Evolutionary conservation across 2,329 filamentous ascomycete species (phyloP).

Genomic region (Fusarium buxicola): DNA sequence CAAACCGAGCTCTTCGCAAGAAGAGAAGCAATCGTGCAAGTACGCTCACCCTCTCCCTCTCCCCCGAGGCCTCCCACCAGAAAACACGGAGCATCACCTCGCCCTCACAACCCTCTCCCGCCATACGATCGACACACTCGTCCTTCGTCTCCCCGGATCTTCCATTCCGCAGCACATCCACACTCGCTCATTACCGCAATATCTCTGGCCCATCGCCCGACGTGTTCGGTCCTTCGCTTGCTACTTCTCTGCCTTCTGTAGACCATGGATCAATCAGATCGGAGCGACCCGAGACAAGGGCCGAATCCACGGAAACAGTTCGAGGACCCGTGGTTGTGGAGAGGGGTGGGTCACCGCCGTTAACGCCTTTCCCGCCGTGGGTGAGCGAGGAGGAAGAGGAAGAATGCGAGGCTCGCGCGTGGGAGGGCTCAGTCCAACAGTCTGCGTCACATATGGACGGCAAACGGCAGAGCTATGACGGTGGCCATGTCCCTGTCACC

Average conservation of each 20-base stretch:
- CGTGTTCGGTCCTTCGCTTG: conserved; percentile 8
- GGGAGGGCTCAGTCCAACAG: conserved; percentile 15
- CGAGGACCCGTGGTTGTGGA: conserved; percentile 25
- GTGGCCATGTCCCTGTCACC: conserved; percentile 6
- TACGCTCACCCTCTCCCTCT: conserved; percentile 27
- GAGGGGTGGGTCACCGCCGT: conserved; percentile 27
- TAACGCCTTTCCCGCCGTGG: conserved; percentile 48
- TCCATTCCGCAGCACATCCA: conserved; percentile 12
- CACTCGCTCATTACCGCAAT: conserved; percentile 11
- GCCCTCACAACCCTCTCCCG: conserved; percentile 5
- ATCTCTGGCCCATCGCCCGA: conserved; percentile 6
- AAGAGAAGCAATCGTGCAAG: conserved; percentile 28
- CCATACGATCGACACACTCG: conserved; percentile 12
- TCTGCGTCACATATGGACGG: background rate
- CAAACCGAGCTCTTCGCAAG: conserved; percentile 21
- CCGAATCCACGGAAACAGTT: conserved; percentile 37
- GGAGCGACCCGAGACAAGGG: conserved; percentile 2
- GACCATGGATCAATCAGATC: conserved; percentile 28
- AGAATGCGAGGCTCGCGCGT: conserved; percentile 23
- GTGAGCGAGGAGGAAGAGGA: conserved; percentile 32
- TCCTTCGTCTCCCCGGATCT: conserved; percentile 24
- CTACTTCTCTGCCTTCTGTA: conserved; percentile 8
- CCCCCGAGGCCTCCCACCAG: conserved; percentile 17
- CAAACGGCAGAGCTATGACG: conserved; percentile 15
- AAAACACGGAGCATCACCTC: conserved; percentile 24